Conservation (phyloP, 768 basidiomycete genomes). For the Phlebiopsis flavidoalba region DNA sequence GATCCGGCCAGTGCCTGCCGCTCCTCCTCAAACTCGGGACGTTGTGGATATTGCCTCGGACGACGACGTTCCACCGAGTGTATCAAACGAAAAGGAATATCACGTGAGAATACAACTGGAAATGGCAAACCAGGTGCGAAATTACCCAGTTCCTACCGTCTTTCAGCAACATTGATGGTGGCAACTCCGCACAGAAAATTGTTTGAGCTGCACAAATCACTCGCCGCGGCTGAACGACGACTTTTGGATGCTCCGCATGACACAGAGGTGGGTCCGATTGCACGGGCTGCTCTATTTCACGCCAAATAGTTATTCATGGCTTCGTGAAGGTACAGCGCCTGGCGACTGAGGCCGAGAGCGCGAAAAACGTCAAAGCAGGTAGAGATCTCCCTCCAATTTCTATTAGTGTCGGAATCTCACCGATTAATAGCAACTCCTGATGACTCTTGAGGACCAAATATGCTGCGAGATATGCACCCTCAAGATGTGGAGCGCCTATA, state of each 20-base stretch:
- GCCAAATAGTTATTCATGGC: neutral
- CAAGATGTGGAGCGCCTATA: constrained; percentile 63
- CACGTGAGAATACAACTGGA: neutral
- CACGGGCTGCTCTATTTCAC: neutral
- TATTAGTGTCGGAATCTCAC: too few species aligned
- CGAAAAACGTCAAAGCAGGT: neutral
- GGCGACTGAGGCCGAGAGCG: neutral
- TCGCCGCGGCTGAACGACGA: neutral
- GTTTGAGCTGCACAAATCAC: constrained; percentile 2
- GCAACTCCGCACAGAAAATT: constrained; percentile 7
- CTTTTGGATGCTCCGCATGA: neutral
- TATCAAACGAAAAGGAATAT: too few species aligned
- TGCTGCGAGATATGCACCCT: constrained; percentile 62
- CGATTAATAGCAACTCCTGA: neutral
- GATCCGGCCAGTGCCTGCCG: neutral
- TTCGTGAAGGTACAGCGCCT: neutral
- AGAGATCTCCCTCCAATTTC: too few species aligned
- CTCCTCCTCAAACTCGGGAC: neutral
- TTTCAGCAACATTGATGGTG: neutral
- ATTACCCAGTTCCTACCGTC: neutral
- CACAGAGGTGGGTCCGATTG: neutral
- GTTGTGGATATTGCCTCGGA: constrained; percentile 7
- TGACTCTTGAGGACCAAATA: constrained; percentile 43
- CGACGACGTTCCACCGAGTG: neutral
- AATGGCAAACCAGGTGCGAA: neutral